These are phyloP conservation scores for Xenoacremonium recifei DNA, from an alignment of 2,329 filamentous ascomycete species.

Conservation along the genomic window DNA sequence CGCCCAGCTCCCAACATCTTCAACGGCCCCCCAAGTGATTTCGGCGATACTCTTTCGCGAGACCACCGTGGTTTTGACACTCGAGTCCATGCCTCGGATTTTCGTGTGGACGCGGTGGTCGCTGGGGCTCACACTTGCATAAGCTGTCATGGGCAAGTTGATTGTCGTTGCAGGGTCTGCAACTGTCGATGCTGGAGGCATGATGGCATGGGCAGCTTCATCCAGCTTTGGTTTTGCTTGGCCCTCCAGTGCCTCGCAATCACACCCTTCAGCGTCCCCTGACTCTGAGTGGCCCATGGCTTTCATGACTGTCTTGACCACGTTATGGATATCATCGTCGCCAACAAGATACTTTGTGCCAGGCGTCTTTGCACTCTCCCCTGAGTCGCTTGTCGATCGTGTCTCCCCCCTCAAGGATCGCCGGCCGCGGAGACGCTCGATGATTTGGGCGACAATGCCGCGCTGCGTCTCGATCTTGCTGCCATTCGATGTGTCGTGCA, in stretches of 20 bases:
- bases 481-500: neutral
- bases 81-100: slow-evolving; percentile 12
- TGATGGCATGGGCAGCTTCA: slow-evolving; percentile 20
- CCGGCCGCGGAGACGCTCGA: slow-evolving; percentile 17
- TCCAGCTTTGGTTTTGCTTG: slow-evolving; percentile 18
- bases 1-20: no score
- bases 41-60: slow-evolving; percentile 29
- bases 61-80: slow-evolving; percentile 26
- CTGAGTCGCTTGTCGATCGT: slow-evolving; percentile 8
- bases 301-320: slow-evolving; percentile 18
- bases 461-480: slow-evolving; percentile 1
- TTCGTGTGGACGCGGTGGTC: slow-evolving; percentile 22
- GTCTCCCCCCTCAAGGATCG: slow-evolving; percentile 14
- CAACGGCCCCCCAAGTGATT: slow-evolving; percentile 32
- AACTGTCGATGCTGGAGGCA: slow-evolving; percentile 17
- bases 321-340: slow-evolving; percentile 21
- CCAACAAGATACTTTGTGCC: slow-evolving; percentile 20
- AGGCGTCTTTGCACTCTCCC: slow-evolving; percentile 7
- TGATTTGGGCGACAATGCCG: slow-evolving; percentile 16
- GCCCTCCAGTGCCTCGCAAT: slow-evolving; percentile 2
- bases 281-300: slow-evolving; percentile 8
- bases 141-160: slow-evolving; percentile 30
- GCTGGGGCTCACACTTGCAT: slow-evolving; percentile 20
- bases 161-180: slow-evolving; percentile 35
- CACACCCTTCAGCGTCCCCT: slow-evolving; percentile 1